Conservation (phyloP, 2,329 filamentous ascomycete species). For the Aspergillus sp. region DNA sequence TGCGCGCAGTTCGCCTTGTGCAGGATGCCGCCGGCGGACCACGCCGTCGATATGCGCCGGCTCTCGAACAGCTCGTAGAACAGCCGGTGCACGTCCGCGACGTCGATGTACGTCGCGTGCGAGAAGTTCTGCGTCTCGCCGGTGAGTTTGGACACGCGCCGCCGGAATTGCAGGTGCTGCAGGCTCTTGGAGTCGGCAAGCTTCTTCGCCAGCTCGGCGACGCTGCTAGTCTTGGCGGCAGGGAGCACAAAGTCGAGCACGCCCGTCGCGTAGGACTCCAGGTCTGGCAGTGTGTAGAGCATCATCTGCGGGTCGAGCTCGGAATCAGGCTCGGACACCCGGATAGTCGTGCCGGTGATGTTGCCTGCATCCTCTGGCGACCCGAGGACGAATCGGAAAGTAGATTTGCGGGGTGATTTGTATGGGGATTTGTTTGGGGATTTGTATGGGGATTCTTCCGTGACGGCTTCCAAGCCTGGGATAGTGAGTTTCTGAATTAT, state of each 20-base stretch:
- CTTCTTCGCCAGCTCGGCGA: constrained; percentile 27
- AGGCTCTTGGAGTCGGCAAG: constrained; percentile 27
- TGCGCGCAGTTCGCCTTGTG: constrained; percentile 43
- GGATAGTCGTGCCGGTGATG: constrained; percentile 35
- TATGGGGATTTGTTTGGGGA: constrained; percentile 8
- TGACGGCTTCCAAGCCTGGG: constrained; percentile 15
- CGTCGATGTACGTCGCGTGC: constrained; percentile 35
- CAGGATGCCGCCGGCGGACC: constrained; percentile 37
- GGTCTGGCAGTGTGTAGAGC: constrained; percentile 38
- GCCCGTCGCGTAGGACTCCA: constrained; percentile 31
- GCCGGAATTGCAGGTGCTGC: constrained; percentile 27
- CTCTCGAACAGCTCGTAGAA: constrained; percentile 25
- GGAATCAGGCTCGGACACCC: constrained; percentile 26
- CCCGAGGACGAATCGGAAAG: constrained; percentile 6
- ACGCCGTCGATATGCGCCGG: constrained; percentile 14
- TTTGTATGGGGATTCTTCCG: constrained; percentile 17
- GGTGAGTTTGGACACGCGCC: constrained; percentile 21
- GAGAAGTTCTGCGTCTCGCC: constrained; percentile 26
- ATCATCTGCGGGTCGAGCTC: constrained; percentile 35
- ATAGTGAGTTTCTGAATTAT: not conserved
- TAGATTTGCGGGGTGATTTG: constrained; percentile 9
- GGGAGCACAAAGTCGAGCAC: constrained; percentile 39
- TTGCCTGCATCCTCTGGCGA: constrained; percentile 28
- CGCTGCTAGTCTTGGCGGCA: constrained; percentile 18
- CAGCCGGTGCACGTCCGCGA: constrained; percentile 24